Conservation (phyloP, 441 rosid species). For the Raphanus hybrid region DNA sequence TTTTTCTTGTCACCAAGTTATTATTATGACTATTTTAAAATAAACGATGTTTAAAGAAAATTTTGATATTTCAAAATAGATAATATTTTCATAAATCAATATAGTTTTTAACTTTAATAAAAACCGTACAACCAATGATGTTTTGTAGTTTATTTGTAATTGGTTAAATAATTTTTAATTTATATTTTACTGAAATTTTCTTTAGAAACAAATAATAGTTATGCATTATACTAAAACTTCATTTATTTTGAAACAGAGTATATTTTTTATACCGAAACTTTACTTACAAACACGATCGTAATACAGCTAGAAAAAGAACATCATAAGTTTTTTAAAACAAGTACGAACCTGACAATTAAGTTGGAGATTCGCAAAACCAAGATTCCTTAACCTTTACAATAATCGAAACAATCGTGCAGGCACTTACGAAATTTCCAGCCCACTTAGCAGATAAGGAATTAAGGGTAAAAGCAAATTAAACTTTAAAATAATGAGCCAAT, state of each 20-base stretch:
- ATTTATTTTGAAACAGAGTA: too few species aligned
- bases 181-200: too few species aligned
- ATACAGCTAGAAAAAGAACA: constrained; percentile 8
- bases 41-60: too few species aligned
- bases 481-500: not conserved
- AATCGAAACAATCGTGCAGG: constrained; percentile 37
- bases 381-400: constrained; percentile 44
- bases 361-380: constrained; percentile 33
- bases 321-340: not conserved
- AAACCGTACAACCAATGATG: too few species aligned
- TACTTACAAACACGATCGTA: constrained; percentile 1
- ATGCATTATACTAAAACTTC: too few species aligned
- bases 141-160: too few species aligned
- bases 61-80: too few species aligned
- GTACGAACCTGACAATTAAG: constrained; percentile 34
- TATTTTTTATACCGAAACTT: not conserved
- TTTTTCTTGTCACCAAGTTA: not conserved
- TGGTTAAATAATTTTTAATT: too few species aligned
- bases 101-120: too few species aligned
- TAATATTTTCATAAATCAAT: too few species aligned
- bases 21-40: too few species aligned
- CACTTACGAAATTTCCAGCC: constrained; percentile 37
- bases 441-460: constrained; percentile 15
- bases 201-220: too few species aligned
- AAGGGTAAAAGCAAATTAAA: not conserved